Evolutionary conservation across 179 eudicot species (phyloP), one percentile per base, ranked within the genome.

Genomic region (Nepenthes alata): DNA sequence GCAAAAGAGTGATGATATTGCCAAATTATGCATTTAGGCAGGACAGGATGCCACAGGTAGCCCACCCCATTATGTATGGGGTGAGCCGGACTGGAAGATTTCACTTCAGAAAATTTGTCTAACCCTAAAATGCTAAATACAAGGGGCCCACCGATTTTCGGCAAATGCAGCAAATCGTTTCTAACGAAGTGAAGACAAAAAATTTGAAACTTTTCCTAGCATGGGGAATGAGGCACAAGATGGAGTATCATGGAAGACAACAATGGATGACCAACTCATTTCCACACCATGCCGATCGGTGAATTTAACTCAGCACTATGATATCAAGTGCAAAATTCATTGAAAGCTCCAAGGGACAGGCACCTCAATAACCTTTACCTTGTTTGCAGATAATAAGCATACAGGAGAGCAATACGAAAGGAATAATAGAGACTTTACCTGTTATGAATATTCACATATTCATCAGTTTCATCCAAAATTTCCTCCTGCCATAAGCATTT

Each of bases 401-500:
- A 25, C n/a, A 49, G 47, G 39, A 61, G 4, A 12, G 8, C 5
- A 47, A 60, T 9, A 34, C 2, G 25, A 35, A 48, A 25, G 38
- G 8, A 4, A 41, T 41, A 25, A 25, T 25, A 25, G 25, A 16
- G 36, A 11, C 11, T 16, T 62, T 73, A 89, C 98, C 96, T 78
- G 81, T 93, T 93, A 75, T 93, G 98, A 62, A 89, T 93, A 71
- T 93, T 93, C 35, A 93, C 98, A 66, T 93, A 93, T 60, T 93
- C 98, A 69, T 93, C 98, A 11, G 98, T 93, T 77, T 93, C 98
- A 64, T 93, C 98, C 73, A 93, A 53, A 78, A 93, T 93, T 73
- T 93, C 98, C 85, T 93, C 98, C 98, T 93, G 87, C 55, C 34
- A 61, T n/a, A 63, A 60, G 47, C 54, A 45, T 61, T 54, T 25